Evolutionary conservation across 257 asterid genomes (phyloP).

Genomic region (Misopates orontium): DNA sequence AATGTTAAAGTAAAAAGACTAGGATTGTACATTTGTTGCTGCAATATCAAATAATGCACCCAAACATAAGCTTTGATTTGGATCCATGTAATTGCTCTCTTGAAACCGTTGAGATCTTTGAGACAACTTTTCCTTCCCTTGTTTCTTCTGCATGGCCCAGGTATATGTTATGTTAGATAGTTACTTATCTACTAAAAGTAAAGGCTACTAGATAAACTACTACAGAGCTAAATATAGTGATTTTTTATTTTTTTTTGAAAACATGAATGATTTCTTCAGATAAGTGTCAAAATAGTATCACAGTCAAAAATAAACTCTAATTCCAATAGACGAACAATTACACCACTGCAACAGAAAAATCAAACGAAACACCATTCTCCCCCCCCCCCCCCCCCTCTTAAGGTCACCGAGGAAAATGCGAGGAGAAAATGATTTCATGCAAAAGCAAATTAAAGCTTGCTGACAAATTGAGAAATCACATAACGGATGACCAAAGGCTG

Average conservation of each 20-base stretch:
- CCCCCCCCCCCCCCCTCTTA: too few relatives aligned
- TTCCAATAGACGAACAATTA: too few relatives aligned
- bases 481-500: neutral
- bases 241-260: neutral
- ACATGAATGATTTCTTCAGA: slow-evolving; percentile 4
- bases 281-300: slow-evolving; percentile 10
- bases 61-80: slow-evolving; percentile 78
- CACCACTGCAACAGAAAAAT: neutral
- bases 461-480: neutral
- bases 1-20: slow-evolving; percentile 16
- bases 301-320: too few relatives aligned
- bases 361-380: neutral
- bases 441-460: neutral
- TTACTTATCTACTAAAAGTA: neutral
- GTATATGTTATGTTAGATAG: slow-evolving; percentile 9
- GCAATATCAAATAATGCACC: slow-evolving; percentile 99
- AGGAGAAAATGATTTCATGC: neutral
- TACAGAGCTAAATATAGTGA: neutral
- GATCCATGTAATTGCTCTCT: slow-evolving; percentile 96
- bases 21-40: slow-evolving; percentile 76
- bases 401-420: neutral
- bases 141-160: slow-evolving; percentile 61
- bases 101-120: slow-evolving; percentile 67
- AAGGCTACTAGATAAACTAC: neutral
- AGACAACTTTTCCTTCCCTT: slow-evolving; percentile 52